Conservation (phyloP, 768 basidiomycete species). For the Floccularia luteovirens region DNA sequence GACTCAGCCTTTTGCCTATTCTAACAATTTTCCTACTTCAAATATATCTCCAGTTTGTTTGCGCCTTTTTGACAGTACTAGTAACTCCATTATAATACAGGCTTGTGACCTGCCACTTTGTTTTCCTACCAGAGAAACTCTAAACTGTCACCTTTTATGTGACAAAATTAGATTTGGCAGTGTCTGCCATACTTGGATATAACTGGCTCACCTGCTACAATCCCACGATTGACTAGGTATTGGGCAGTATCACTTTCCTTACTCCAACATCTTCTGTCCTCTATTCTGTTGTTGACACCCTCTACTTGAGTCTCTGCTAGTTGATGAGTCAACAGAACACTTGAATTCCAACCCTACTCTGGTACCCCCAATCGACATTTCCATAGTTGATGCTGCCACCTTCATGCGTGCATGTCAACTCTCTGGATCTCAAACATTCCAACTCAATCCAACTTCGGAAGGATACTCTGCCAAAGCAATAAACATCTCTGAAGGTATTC, state of each 20-base stretch:
- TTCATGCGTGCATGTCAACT: slow-evolving; percentile 4
- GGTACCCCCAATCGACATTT: slow-evolving; percentile 1
- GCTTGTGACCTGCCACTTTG: background rate
- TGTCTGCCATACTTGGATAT: slow-evolving; percentile 6
- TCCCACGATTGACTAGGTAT: slow-evolving; percentile 8
- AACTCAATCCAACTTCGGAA: background rate
- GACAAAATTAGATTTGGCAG: slow-evolving; percentile 1
- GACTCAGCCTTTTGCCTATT: background rate
- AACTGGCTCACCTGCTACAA: slow-evolving; percentile 11
- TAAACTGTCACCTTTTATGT: slow-evolving; percentile 4
- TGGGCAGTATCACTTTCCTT: slow-evolving; percentile 4
- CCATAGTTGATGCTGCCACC: slow-evolving; percentile 2
- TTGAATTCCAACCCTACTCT: background rate
- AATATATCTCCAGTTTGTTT: background rate
- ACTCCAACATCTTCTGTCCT: too few relatives aligned
- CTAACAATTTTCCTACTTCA: background rate
- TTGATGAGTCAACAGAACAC: too few relatives aligned
- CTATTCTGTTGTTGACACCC: background rate
- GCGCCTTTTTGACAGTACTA: slow-evolving; percentile 1
- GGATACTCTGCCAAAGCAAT: background rate
- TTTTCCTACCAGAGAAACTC: background rate
- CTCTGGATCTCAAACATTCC: slow-evolving; percentile 2
- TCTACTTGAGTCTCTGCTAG: background rate
- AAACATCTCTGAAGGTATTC: background rate
- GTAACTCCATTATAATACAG: background rate